A percentile compares a stretch with the other conserved stretches of the same genome.
Evolutionary conservation across 2,329 filamentous ascomycete genomes (phyloP).

Genomic region (Chaetomiaceae sp.): DNA sequence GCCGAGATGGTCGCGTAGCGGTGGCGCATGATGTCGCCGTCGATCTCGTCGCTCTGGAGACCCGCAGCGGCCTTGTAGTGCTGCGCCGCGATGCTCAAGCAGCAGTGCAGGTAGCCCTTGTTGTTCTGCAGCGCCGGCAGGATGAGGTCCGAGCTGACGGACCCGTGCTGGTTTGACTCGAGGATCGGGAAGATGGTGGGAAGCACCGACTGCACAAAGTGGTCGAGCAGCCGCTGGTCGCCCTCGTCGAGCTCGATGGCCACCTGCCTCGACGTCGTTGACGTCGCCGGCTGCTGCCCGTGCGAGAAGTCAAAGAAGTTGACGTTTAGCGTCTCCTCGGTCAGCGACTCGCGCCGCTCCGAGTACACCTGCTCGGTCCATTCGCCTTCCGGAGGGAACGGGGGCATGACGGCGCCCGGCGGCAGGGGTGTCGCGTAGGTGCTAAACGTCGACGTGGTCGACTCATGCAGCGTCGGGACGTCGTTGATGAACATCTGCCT

Average conservation of each 20-base stretch:
- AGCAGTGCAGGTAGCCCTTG: conserved; percentile 92
- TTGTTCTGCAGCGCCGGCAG: conserved; percentile 85
- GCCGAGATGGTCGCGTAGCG: conserved; percentile 82
- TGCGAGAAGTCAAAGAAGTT: conserved; percentile 82
- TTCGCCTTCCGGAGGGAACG: conserved; percentile 59
- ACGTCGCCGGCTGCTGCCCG: no score
- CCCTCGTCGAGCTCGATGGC: conserved; percentile 80
- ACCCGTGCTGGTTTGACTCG: conserved; percentile 83
- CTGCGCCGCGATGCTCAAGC: conserved; percentile 85
- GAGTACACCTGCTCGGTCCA: conserved; percentile 67
- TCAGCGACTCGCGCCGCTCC: conserved; percentile 62
- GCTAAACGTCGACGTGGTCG: conserved; percentile 86
- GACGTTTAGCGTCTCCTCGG: conserved; percentile 62
- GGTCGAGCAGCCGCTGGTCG: conserved; percentile 80
- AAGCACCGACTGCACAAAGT: conserved; percentile 85
- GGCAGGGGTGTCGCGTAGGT: conserved; percentile 79
- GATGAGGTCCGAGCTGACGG: conserved; percentile 74
- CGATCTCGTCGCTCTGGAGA: conserved; percentile 65
- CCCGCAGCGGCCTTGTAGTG: conserved; percentile 79
- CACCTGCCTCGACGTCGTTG: conserved; percentile 60
- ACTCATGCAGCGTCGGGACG: conserved; percentile 77
- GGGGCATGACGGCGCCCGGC: conserved; percentile 60
- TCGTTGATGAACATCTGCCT: conserved; percentile 91
- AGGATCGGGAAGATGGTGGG: conserved; percentile 88
- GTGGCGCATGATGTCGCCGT: conserved; percentile 88